Evolutionary conservation across 2,329 filamentous ascomycete genomes (phyloP), one percentile per base, ranked within the genome.

Genomic region (Monosporascus sp.): DNA sequence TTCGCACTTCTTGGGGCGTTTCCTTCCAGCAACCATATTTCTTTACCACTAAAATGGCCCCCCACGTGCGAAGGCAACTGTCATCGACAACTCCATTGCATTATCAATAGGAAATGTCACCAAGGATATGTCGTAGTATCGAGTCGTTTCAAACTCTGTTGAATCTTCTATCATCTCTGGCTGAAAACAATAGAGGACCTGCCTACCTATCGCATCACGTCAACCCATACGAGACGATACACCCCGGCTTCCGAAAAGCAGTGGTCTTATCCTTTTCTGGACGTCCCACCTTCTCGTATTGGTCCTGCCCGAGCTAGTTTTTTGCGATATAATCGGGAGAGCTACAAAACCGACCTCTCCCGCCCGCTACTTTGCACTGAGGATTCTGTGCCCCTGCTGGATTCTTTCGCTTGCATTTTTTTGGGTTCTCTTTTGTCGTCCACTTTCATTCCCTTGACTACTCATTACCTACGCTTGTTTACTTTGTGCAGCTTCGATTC

Each of bases 271-370:
- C 43, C 43, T 17, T 46, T 46, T 46, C n/a, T 22, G 24, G 43
- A 46, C 43, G 43, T 46, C 43, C 43, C 43, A 46, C 43, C 43
- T 46, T 31, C 43, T 46, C 43, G 43, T 46, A 46, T 46, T 46
- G 43, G 43, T 16, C 20, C 41, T 44, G 17, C n/a, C 14, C 11
- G 16, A 16, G 43, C 22, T 46, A 17, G 24, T 3, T 7, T 46
- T 46, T 16, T 14, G 43, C 3, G 24, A 34, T 34, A 34, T 34
- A 34, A 27, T 17, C 24, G 43, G 43, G 26, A 46, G 43, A 46
- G 24, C 43, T 46, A 46, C 43, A 46, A 46, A 46, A 46, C 43
- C 43, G 19, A 14, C 43, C 16, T 46, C 43, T 46, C 17, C 9
- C 43, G 24, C 43, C 43, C 43, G 26, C 43, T 27, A 19, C 43